Conservation (phyloP, 129 eudicot genomes). For the Arctium lappa region DNA sequence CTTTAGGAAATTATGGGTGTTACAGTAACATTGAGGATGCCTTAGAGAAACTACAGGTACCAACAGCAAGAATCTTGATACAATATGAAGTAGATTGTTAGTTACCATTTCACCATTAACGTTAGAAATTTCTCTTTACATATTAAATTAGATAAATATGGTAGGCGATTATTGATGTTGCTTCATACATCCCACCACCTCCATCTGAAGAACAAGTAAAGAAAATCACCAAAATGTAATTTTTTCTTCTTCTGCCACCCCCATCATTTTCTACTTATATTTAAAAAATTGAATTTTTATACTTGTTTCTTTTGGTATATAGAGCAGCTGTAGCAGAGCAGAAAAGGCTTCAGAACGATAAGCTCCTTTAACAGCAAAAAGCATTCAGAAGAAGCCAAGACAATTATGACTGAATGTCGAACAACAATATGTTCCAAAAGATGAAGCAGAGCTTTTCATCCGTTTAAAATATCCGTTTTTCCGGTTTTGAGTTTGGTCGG, state of each 20-base stretch:
- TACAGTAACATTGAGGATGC: slow-evolving; percentile 85
- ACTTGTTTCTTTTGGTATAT: neutral
- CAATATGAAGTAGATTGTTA: neutral
- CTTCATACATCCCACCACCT: slow-evolving; percentile 93
- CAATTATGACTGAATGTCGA: slow-evolving; percentile 55
- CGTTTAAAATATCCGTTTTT: no score
- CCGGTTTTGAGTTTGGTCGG: no score
- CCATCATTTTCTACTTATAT: neutral
- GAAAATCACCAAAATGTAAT: slow-evolving; percentile 73
- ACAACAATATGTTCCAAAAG: neutral
- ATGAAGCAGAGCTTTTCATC: no score
- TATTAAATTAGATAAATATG: slow-evolving; percentile 7
- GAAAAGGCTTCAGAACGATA: slow-evolving; percentile 68
- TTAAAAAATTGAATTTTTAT: neutral
- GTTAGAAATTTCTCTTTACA: neutral
- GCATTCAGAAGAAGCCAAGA: slow-evolving; percentile 61
- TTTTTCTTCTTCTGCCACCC: neutral
- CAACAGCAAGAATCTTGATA: neutral
- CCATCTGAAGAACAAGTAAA: slow-evolving; percentile 81
- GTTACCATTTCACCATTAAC: neutral
- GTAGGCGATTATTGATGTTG: slow-evolving; percentile 90
- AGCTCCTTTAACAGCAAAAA: slow-evolving; percentile 70
- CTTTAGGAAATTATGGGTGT: no score
- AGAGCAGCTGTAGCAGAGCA: slow-evolving; percentile 75
- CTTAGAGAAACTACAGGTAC: slow-evolving; percentile 79